Evolutionary conservation across 768 basidiomycete genomes (phyloP).

Genomic region (Lactarius evosmus): DNA sequence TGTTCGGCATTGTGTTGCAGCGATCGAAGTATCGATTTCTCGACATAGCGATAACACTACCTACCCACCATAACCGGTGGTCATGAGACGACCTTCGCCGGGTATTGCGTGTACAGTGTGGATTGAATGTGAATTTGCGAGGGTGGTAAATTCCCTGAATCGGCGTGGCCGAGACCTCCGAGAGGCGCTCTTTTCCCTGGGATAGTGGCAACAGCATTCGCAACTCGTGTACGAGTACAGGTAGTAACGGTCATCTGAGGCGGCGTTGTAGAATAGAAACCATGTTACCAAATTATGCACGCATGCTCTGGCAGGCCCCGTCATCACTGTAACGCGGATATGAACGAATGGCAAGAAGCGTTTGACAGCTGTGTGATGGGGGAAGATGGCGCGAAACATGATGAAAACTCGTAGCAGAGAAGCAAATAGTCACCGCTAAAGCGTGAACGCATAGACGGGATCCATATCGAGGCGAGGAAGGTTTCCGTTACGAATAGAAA

Average conservation of each 20-base stretch:
- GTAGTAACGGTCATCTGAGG: constrained; percentile 9
- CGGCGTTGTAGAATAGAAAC: constrained; percentile 12
- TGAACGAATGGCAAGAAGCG: constrained; percentile 8
- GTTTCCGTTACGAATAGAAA: constrained; percentile 15
- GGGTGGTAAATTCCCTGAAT: constrained; percentile 9
- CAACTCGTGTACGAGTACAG: constrained; percentile 8
- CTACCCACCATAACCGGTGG: constrained; percentile 16
- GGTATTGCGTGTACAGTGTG: constrained; percentile 7
- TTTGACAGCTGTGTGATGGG: constrained; percentile 10
- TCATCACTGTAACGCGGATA: constrained; percentile 16
- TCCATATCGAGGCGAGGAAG: constrained; percentile 13
- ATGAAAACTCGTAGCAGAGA: constrained; percentile 12
- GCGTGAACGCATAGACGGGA: constrained; percentile 6
- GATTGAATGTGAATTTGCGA: neutral
- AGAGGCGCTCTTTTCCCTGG: constrained; percentile 1
- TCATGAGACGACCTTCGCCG: constrained; percentile 17
- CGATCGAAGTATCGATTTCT: constrained; percentile 5
- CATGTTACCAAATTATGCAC: constrained; percentile 9
- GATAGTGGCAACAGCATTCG: constrained; percentile 12
- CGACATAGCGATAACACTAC: constrained; percentile 11
- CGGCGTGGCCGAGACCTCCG: neutral
- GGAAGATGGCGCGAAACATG: neutral
- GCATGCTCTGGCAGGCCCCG: neutral
- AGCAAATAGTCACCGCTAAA: constrained; percentile 13
- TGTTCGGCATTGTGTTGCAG: neutral